Evolutionary conservation across 2,329 filamentous ascomycete species (phyloP).

Genomic region (Cadophora luteo-olivacea): DNA sequence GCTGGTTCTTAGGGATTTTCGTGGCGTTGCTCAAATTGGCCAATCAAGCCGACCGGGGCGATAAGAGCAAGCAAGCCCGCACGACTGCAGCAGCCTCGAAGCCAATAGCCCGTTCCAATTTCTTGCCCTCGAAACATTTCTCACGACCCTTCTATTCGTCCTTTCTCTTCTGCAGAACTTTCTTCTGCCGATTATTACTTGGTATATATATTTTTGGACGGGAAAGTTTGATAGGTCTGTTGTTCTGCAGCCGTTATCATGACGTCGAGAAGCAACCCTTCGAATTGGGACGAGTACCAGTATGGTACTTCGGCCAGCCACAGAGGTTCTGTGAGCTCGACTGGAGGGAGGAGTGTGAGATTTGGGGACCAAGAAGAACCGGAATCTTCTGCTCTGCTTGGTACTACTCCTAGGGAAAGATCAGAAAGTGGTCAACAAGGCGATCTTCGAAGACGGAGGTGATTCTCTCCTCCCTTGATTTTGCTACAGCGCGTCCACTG

Average conservation of each 20-base stretch:
- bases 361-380: conserved; percentile 38
- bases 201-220: neutral
- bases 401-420: conserved; percentile 19
- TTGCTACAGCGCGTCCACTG: conserved; percentile 15
- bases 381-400: conserved; percentile 30
- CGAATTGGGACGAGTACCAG: conserved; percentile 44
- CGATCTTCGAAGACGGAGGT: conserved; percentile 42
- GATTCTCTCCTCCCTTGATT: conserved; percentile 18
- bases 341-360: conserved; percentile 39
- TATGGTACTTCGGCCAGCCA: conserved; percentile 41
- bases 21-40: conserved; percentile 1
- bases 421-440: conserved; percentile 30
- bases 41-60: conserved; percentile 6
- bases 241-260: conserved; percentile 8
- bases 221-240: neutral
- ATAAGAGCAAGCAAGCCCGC: conserved; percentile 14
- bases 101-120: conserved; percentile 17
- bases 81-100: conserved; percentile 15
- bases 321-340: conserved; percentile 42
- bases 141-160: conserved; percentile 11
- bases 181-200: neutral
- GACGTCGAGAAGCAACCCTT: conserved; percentile 40
- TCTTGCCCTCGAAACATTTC: conserved; percentile 9
- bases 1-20: conserved; percentile 9
- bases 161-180: neutral